Conservation (phyloP, 2,329 filamentous ascomycete species). For the Boeremia lycopersici region DNA sequence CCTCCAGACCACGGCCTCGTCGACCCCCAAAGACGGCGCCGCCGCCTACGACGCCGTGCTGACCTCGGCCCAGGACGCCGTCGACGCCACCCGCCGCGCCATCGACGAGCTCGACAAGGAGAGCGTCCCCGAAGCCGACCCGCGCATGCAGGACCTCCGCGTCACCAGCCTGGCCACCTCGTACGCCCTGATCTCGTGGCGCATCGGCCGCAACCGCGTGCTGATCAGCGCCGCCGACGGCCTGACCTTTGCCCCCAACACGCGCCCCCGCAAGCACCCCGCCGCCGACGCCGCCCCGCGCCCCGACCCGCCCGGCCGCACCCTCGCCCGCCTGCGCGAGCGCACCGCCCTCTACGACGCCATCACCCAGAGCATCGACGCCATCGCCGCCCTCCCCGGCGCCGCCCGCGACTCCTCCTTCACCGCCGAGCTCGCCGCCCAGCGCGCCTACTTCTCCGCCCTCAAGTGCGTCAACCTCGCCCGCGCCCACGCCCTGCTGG, state of each 20-base stretch:
- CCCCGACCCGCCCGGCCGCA: slow-evolving; percentile 73
- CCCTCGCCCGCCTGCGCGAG: slow-evolving; percentile 81
- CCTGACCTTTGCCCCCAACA: slow-evolving; percentile 61
- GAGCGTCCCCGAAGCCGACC: slow-evolving; percentile 80
- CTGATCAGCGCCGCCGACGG: slow-evolving; percentile 85
- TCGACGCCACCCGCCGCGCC: slow-evolving; percentile 89
- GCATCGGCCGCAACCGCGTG: slow-evolving; percentile 89
- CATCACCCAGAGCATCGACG: slow-evolving; percentile 86
- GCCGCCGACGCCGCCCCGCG: slow-evolving; percentile 53
- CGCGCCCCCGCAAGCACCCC: slow-evolving; percentile 55
- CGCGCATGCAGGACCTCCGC: slow-evolving; percentile 88
- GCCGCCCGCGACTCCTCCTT: slow-evolving; percentile 83
- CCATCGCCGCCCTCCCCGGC: slow-evolving; percentile 86
- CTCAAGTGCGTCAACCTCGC: slow-evolving; percentile 88
- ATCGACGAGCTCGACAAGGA: slow-evolving; percentile 89
- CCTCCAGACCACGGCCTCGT: slow-evolving; percentile 53
- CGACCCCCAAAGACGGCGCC: slow-evolving; percentile 69
- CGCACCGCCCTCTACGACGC: slow-evolving; percentile 89
- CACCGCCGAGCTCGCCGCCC: slow-evolving; percentile 76
- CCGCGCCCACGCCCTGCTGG: slow-evolving; percentile 78
- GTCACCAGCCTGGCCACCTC: slow-evolving; percentile 92
- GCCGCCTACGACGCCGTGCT: slow-evolving; percentile 91
- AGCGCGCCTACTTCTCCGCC: slow-evolving; percentile 82
- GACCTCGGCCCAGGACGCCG: slow-evolving; percentile 87
- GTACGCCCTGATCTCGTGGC: slow-evolving; percentile 92